Conservation (phyloP, 208 protist species). For the Leishmania turanica region DNA sequence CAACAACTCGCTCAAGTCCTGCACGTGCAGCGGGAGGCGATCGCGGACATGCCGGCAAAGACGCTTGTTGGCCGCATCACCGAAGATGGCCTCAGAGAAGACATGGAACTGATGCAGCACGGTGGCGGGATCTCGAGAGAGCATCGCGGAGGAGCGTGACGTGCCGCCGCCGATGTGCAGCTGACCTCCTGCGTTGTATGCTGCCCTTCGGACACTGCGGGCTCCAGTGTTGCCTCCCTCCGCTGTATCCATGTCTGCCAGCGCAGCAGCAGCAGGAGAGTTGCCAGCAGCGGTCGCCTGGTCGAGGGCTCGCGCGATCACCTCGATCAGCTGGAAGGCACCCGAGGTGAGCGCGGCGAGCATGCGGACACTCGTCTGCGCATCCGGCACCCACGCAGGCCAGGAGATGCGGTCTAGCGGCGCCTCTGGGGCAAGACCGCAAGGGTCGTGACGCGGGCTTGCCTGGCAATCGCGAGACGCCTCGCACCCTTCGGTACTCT, state of each 20-base stretch:
- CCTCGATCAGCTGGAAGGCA: constrained; percentile 32
- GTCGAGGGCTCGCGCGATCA: constrained; percentile 24
- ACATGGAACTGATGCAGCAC: constrained; percentile 1
- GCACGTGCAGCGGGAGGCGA: constrained; percentile 21
- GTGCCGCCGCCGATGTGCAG: neutral
- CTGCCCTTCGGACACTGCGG: neutral
- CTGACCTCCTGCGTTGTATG: neutral
- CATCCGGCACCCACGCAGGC: constrained; percentile 40
- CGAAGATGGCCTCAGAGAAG: constrained; percentile 23
- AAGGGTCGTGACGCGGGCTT: neutral
- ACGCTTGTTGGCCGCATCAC: constrained; percentile 18
- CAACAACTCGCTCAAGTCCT: constrained; percentile 17
- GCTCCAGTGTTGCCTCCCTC: neutral
- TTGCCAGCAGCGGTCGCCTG: neutral
- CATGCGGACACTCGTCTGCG: constrained; percentile 12
- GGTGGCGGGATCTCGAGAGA: neutral
- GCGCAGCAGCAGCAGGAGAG: neutral
- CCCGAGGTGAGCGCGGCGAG: constrained; percentile 30
- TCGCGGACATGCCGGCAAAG: constrained; percentile 22
- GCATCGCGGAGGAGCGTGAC: neutral
- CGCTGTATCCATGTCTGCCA: neutral
- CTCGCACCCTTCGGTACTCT: neutral
- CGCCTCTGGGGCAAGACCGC: neutral
- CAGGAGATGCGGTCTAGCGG: constrained; percentile 16
- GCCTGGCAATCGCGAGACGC: neutral